These are phyloP conservation scores for Exophiala oligosperma DNA, from an alignment of 2,329 filamentous ascomycete genomes.

Conservation along the genomic window DNA sequence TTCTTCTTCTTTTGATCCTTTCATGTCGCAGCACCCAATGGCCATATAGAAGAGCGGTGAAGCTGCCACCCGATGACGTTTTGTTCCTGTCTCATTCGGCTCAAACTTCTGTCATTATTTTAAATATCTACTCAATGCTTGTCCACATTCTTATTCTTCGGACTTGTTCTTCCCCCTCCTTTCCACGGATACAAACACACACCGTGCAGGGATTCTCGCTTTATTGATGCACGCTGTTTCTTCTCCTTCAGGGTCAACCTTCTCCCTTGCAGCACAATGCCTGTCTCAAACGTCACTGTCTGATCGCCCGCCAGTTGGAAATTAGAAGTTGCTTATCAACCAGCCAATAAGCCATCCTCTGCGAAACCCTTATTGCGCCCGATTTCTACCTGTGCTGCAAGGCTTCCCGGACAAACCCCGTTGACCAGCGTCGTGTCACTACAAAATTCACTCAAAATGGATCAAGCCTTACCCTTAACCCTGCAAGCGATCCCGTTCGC, in stretches of 20 bases:
- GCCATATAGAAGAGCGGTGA: slow-evolving; percentile 8
- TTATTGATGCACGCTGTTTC: too few relatives aligned
- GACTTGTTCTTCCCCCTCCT: background rate
- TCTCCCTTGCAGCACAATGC: slow-evolving; percentile 7
- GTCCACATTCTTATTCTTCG: background rate
- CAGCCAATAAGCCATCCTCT: slow-evolving; percentile 9
- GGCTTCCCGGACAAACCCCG: background rate
- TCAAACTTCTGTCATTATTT: background rate
- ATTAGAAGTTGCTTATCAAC: slow-evolving; percentile 2
- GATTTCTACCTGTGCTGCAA: slow-evolving; percentile 12
- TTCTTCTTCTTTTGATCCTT: background rate
- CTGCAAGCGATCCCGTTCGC: slow-evolving; percentile 25
- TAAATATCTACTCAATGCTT: slow-evolving; percentile 11
- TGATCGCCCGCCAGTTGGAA: slow-evolving; percentile 8
- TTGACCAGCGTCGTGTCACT: slow-evolving; percentile 8
- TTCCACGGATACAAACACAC: background rate
- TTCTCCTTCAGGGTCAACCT: background rate
- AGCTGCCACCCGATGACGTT: slow-evolving; percentile 22
- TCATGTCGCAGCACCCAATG: slow-evolving; percentile 4
- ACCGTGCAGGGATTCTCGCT: too few relatives aligned
- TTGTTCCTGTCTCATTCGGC: slow-evolving; percentile 1
- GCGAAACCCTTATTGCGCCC: background rate
- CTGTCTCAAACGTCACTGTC: slow-evolving; percentile 1
- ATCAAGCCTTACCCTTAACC: slow-evolving; percentile 20
- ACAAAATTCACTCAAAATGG: slow-evolving; percentile 14